Evolutionary conservation across 345 rosid species (phyloP).

Genomic region (Eutrema yunnanense): DNA sequence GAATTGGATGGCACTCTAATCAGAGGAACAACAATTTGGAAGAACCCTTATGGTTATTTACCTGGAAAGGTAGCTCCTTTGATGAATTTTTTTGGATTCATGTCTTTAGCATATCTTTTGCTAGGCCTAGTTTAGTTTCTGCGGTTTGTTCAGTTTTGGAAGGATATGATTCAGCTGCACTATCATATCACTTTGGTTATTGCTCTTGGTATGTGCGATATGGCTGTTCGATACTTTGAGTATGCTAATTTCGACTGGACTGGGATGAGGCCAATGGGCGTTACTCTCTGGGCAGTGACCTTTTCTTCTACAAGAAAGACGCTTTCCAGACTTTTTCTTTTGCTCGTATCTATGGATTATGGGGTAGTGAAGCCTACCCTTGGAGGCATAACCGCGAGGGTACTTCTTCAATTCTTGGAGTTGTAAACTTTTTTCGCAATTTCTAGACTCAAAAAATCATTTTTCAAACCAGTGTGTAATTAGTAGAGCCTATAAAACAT

Average conservation of each 20-base stretch:
- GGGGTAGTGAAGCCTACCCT: slow-evolving; percentile 95
- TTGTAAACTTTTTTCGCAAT: background rate
- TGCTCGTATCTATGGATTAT: slow-evolving; percentile 92
- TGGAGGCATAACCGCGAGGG: slow-evolving; percentile 77
- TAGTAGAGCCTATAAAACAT: too few species aligned
- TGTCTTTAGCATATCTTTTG: background rate
- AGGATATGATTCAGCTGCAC: too few species aligned
- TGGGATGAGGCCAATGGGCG: slow-evolving; percentile 78
- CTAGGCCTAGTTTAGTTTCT: background rate
- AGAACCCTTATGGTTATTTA: too few species aligned
- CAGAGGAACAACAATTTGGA: too few species aligned
- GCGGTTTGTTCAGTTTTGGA: background rate
- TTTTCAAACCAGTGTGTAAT: too few species aligned
- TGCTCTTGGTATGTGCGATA: slow-evolving; percentile 89
- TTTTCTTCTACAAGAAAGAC: slow-evolving; percentile 80
- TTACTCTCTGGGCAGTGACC: slow-evolving; percentile 86
- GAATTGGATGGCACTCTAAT: too few species aligned
- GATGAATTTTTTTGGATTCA: too few species aligned
- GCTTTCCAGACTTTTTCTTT: slow-evolving; percentile 78
- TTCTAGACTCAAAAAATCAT: too few species aligned
- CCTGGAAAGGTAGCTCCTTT: too few species aligned
- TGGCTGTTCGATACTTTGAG: slow-evolving; percentile 79
- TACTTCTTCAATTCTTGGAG: slow-evolving; percentile 58
- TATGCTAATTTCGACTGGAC: slow-evolving; percentile 77
- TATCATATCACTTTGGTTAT: too few species aligned